These are phyloP conservation scores for Scheffersomyces lignicola DNA, from an alignment of 1,139 yeast species.

Conservation along the genomic window DNA sequence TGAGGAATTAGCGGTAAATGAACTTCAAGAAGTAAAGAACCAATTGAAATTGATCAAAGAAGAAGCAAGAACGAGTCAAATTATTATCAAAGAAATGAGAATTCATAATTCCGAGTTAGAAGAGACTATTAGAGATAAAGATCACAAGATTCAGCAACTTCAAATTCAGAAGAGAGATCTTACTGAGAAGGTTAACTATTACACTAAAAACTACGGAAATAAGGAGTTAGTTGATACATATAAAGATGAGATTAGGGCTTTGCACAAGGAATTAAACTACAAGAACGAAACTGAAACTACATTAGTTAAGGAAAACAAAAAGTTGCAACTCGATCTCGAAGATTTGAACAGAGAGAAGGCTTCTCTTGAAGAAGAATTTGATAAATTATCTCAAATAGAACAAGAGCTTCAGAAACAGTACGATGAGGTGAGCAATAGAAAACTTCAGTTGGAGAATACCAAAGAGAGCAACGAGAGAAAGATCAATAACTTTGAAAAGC, in stretches of 20 bases:
- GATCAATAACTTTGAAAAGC: constrained; percentile 49
- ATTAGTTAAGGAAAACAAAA: constrained; percentile 63
- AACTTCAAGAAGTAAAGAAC: constrained; percentile 55
- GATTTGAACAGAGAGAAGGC: constrained; percentile 47
- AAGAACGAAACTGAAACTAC: constrained; percentile 64
- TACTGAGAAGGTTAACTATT: constrained; percentile 56
- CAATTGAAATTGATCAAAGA: constrained; percentile 55
- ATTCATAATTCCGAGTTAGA: constrained; percentile 56
- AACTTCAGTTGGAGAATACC: constrained; percentile 48
- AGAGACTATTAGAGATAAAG: constrained; percentile 57
- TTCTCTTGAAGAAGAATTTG: constrained; percentile 53
- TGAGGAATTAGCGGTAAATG: constrained; percentile 56
- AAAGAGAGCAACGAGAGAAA: constrained; percentile 44
- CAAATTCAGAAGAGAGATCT: constrained; percentile 42
- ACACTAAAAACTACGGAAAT: constrained; percentile 49
- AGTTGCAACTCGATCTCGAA: constrained; percentile 61
- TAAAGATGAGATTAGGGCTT: constrained; percentile 56
- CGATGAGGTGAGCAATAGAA: constrained; percentile 47
- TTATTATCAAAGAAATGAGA: constrained; percentile 56
- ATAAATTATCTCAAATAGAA: constrained; percentile 50
- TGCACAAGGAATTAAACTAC: constrained; percentile 58
- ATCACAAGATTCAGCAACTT: constrained; percentile 54
- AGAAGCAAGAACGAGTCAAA: constrained; percentile 62
- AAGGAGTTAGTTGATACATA: constrained; percentile 43
- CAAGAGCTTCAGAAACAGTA: constrained; percentile 46